Evolutionary conservation across 1,139 yeast species (phyloP), one percentile per base, ranked within the genome.

Genomic region (Pichia sp.): DNA sequence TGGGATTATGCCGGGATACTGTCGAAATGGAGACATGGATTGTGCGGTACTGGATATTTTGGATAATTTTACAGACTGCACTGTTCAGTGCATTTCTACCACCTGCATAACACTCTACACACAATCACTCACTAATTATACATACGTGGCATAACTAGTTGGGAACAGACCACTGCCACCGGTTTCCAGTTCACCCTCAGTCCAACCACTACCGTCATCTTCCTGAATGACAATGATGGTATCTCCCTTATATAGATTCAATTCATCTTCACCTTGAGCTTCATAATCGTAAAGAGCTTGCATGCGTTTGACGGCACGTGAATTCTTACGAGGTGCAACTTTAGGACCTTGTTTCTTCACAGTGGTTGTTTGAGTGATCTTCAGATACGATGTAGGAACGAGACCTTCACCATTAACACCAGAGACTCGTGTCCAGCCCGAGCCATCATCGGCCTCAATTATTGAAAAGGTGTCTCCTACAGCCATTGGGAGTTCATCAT

Each of bases 151-250:
- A 55, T 87, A 88, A 44, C 83, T 68, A 1, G 93, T 79, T 6
- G 97, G 97, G 59, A 88, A 83, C 46, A 85, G 58, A 1, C 96
- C 96, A 30, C 65, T 67, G 23, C 48, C 50, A 1, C 95, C 96
- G 49, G 79, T 69, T 91, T 6, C 93, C 14, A 82, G 48, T 53
- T 84, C 94, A 9, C 97, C 98, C 49, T 80, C 85, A 1, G 96
- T 87, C 99, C 99, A 91, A 1, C 99, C 99, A 45, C 81, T 80
- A 6, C 94, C 96, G 40, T 80, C 81, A 44, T 85, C 91, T 32
- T 74, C 84, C 93, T 12, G 93, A 27, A 81, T 65, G 8, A 71
- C 53, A 16, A 85, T 68, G 3, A 74, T 71, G 39, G 67, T 66
- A 47, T 91, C 97, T 1, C 96, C 96, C 0, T 74, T 79, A 8